Evolutionary conservation across 2,329 filamentous ascomycete genomes (phyloP).

Genomic region (Penicillium sp.): DNA sequence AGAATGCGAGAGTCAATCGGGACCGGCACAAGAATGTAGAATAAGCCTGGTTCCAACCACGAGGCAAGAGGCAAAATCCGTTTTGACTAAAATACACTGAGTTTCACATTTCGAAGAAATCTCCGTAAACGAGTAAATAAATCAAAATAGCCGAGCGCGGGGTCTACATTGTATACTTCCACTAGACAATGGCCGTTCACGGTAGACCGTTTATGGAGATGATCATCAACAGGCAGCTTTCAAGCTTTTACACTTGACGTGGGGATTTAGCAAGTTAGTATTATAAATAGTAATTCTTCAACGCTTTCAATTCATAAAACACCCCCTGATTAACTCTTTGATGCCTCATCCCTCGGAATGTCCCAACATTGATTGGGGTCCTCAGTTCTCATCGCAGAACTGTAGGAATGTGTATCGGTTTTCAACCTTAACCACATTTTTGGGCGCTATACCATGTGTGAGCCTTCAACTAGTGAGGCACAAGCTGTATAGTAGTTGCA

Average conservation of each 20-base stretch:
- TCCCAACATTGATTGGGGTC: not conserved
- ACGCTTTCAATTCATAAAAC: not conserved
- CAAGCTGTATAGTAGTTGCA: not conserved
- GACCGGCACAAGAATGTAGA: slow-evolving; percentile 20
- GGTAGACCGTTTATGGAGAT: slow-evolving; percentile 8
- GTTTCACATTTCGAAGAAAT: slow-evolving; percentile 1
- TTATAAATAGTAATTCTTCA: not conserved
- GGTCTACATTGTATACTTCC: not conserved
- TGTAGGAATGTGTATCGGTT: not conserved
- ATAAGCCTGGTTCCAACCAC: slow-evolving; percentile 16
- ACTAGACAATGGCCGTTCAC: slow-evolving; percentile 16
- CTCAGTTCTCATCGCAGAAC: slow-evolving; percentile 3
- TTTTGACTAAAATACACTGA: not conserved
- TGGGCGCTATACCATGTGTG: not conserved
- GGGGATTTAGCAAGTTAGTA: not conserved
- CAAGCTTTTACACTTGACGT: not conserved
- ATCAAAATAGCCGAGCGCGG: slow-evolving; percentile 7
- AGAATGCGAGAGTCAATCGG: slow-evolving; percentile 21
- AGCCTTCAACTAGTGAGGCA: not conserved
- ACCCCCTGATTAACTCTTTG: not conserved
- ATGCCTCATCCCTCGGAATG: not conserved
- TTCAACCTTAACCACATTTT: not conserved
- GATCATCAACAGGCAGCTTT: slow-evolving; percentile 2
- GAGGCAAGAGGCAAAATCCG: slow-evolving; percentile 12
- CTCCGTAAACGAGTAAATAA: slow-evolving; percentile 10